Base-by-base conservation (phyloP, 2,329 filamentous ascomycete species). In the Tolypocladium guangdongense region DNA sequence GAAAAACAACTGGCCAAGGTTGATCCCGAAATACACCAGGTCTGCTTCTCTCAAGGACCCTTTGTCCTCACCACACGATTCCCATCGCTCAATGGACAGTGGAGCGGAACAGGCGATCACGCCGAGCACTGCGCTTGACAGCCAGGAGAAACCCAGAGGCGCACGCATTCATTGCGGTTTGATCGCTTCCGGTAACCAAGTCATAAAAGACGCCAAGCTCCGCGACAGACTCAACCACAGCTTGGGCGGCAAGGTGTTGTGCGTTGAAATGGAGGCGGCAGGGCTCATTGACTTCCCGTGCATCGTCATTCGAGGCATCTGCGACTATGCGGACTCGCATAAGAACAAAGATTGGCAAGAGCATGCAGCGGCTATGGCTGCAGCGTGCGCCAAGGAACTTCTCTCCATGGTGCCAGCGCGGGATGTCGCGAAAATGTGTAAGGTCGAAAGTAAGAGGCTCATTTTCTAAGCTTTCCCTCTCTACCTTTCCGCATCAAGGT, bases 341-440 rank as follows among this genome's bases (percentile, higher is more conserved):
- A 67, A 66, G 49, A 63, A 63, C 32, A 36, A 49, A 18, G 30
- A 36, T 4, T 49, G 47, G 47, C 47, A 49, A 22, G 30, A n/a
- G 2, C 66, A 62, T 56, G 58, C 64, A 1, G 58, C 64, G 10
- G n/a, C 62, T 38, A 55, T 55, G 27, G 63, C 64, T 12, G 64
- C 64, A 2, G 63, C 58, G 16, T 67, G 60, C 51, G 59, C 61
- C 0, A 64, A 59, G 51, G 56, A 64, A 12, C 52, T 64, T 2
- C 35, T 64, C 1, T 4, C 4, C 0, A 30, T 6, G 3, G 27
- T 27, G 6, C 27, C 27, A 27, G 27, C 27, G 27, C 27, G 6
- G 27, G 27, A 27, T 3, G 27, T 27, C 3, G 27, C 3, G 6
- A 3, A 27, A 27, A 27, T 27, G 27, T 6, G 3, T 27, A 27